Percentiles rank a stretch among this genome's conserved stretches.
phyloP scores from a whole-genome alignment of 257 asterid genomes.

The Rauvolfia tetraphylla region DNA sequence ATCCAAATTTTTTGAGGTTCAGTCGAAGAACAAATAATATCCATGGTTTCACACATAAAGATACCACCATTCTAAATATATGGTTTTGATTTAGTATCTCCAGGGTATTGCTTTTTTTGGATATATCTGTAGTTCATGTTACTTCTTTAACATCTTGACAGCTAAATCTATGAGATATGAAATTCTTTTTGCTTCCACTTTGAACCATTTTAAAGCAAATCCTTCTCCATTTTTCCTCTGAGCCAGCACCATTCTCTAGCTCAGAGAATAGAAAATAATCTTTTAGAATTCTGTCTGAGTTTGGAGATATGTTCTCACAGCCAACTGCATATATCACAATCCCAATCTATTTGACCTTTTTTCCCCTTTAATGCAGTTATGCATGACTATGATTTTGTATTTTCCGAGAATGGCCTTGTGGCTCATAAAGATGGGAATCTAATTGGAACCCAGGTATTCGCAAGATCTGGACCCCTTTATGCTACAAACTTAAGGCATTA shows the following conservation, averaged over 20 bases:
- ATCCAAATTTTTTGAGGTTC: background rate
- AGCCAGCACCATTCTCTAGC: background rate
- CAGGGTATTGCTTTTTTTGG: background rate
- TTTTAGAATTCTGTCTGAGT: too few relatives aligned
- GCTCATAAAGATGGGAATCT: constrained; percentile 75
- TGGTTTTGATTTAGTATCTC: background rate
- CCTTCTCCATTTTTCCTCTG: background rate
- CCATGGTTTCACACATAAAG: background rate
- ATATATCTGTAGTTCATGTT: background rate
- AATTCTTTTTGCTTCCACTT: background rate
- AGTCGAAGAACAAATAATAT: background rate
- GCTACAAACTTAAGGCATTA: background rate
- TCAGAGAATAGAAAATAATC: background rate
- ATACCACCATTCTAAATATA: background rate
- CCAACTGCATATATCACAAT: background rate
- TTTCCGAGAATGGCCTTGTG: constrained; percentile 94
- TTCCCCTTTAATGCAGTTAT: constrained; percentile 44
- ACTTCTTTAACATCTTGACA: background rate
- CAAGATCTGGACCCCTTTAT: background rate
- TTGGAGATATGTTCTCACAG: background rate
- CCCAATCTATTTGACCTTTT: background rate
- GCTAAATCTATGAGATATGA: background rate
- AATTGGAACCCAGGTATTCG: constrained; percentile 71
- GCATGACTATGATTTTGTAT: constrained; percentile 73
- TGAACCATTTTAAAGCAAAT: background rate